phyloP scores from a whole-genome alignment of 106 monocot genomes.

The Apostasia shenzhenica region DNA sequence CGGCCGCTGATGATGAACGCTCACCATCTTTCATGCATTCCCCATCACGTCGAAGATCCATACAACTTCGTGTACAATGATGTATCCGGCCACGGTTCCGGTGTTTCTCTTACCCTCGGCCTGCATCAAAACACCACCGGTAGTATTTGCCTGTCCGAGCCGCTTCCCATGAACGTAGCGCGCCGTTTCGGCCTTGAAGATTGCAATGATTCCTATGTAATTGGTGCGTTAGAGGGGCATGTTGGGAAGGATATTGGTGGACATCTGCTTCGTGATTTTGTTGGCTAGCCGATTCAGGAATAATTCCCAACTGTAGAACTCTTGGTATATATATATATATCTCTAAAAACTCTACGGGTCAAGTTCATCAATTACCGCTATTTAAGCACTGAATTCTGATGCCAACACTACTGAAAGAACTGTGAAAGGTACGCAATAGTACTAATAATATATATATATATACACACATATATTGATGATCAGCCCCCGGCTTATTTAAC shows the following conservation, averaged over 20 bases:
- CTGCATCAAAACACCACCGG: slow-evolving; percentile 50
- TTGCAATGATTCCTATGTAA: slow-evolving; percentile 29
- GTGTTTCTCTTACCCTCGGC: slow-evolving; percentile 67
- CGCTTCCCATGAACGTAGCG: slow-evolving; percentile 35
- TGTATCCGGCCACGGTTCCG: slow-evolving; percentile 6
- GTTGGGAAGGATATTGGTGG: slow-evolving; percentile 41
- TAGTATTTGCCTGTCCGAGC: slow-evolving; percentile 27
- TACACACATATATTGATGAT: too few species aligned
- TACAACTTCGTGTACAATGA: slow-evolving; percentile 24
- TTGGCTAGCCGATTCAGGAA: background rate
- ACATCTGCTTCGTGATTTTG: slow-evolving; percentile 59
- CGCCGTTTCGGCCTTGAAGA: slow-evolving; percentile 64
- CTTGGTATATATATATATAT: too few species aligned
- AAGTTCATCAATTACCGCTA: too few species aligned
- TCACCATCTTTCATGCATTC: slow-evolving; percentile 17
- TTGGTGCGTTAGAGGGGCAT: slow-evolving; percentile 33
- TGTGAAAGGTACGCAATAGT: too few species aligned
- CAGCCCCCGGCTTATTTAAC: too few species aligned
- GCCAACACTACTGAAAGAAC: too few species aligned
- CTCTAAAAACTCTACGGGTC: too few species aligned
- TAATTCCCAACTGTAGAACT: too few species aligned
- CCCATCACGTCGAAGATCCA: slow-evolving; percentile 22
- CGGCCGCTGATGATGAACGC: background rate
- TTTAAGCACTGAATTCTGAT: too few species aligned
- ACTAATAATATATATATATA: too few species aligned